These are phyloP conservation scores for Cutaneotrichosporon mucoides DNA, from an alignment of 1,284 basidiomycete genomes.

Conservation along the genomic window DNA sequence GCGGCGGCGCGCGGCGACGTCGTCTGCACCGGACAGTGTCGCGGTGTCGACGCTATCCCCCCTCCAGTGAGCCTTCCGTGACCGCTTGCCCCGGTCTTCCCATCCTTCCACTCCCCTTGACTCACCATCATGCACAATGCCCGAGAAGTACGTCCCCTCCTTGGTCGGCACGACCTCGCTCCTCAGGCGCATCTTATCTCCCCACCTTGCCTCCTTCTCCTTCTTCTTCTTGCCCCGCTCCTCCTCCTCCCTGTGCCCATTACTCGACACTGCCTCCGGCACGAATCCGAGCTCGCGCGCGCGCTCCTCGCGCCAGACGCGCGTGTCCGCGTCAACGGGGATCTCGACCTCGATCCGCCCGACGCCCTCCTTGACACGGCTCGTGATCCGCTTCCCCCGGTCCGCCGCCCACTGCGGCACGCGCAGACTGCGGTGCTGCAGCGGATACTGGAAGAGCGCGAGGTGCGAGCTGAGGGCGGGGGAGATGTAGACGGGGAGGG, in stretches of 20 bases:
- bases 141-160: conserved; percentile 35
- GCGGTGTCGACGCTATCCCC: no score
- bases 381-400: conserved; percentile 41
- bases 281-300: conserved; percentile 42
- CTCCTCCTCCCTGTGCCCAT: conserved; percentile 25
- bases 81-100: no score
- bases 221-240: conserved; percentile 22
- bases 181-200: conserved; percentile 44
- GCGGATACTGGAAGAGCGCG: conserved; percentile 46
- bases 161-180: conserved; percentile 39
- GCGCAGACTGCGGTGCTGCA: conserved; percentile 34
- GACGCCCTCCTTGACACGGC: conserved; percentile 42
- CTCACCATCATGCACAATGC: conserved; percentile 43
- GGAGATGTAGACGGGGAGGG: conserved; percentile 45
- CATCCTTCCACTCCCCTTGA: neutral
- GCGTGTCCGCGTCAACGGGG: conserved; percentile 39
- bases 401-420: conserved; percentile 39
- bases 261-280: conserved; percentile 19
- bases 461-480: conserved; percentile 30
- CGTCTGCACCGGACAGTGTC: no score
- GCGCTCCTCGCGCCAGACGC: conserved; percentile 46
- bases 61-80: no score
- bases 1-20: no score
- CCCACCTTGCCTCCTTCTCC: conserved; percentile 34
- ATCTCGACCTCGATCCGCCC: conserved; percentile 46